These are phyloP conservation scores for Inga laurina DNA, from an alignment of 306 rosid species.

Conservation along the genomic window DNA sequence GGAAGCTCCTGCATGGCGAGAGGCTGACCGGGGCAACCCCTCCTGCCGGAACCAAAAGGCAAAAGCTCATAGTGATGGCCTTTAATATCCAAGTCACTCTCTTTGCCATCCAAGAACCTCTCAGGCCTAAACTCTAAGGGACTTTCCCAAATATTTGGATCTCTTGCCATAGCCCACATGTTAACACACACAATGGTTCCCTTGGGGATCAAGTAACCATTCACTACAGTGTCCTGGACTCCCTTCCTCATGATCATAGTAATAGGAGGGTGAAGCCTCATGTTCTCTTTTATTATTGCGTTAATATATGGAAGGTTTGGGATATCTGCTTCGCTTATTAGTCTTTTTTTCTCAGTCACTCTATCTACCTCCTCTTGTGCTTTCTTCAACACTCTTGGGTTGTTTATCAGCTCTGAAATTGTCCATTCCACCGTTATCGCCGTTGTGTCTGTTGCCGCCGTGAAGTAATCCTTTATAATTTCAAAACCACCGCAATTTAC, in stretches of 20 bases:
- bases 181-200: slow-evolving; percentile 33
- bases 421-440: slow-evolving; percentile 49
- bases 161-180: slow-evolving; percentile 57
- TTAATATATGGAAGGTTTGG: slow-evolving; percentile 50
- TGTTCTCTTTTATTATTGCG: slow-evolving; percentile 50
- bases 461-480: slow-evolving; percentile 42
- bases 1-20: slow-evolving; percentile 54
- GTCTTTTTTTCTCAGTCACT: slow-evolving; percentile 31
- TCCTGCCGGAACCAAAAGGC: slow-evolving; percentile 61
- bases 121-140: slow-evolving; percentile 46
- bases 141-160: slow-evolving; percentile 39
- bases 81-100: slow-evolving; percentile 5
- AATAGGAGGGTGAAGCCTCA: slow-evolving; percentile 53
- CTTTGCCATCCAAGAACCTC: slow-evolving; percentile 30
- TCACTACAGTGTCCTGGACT: slow-evolving; percentile 29
- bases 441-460: slow-evolving; percentile 49
- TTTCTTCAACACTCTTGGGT: slow-evolving; percentile 43
- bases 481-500: neutral
- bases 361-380: slow-evolving; percentile 49
- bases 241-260: slow-evolving; percentile 46
- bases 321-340: slow-evolving; percentile 46
- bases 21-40: slow-evolving; percentile 55
- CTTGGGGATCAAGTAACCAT: slow-evolving; percentile 37
- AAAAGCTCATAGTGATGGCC: slow-evolving; percentile 41
- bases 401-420: slow-evolving; percentile 52